phyloP scores from a whole-genome alignment of 1,284 basidiomycete genomes.

The Moniliophthora roreri region DNA sequence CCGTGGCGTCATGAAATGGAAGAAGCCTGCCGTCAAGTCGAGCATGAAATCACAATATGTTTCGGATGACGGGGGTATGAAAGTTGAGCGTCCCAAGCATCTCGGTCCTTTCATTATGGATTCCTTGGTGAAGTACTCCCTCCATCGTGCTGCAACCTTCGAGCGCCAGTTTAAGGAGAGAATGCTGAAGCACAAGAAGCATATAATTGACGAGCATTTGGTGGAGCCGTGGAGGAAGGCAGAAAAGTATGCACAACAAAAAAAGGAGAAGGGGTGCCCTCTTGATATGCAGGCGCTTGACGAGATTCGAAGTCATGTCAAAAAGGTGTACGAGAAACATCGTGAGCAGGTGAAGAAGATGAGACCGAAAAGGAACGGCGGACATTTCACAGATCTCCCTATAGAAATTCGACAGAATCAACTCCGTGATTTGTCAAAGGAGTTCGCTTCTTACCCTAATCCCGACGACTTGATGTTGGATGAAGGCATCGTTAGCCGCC shows the following conservation, averaged over 20 bases:
- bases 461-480: slow-evolving; percentile 23
- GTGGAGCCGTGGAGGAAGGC: slow-evolving; percentile 37
- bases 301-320: slow-evolving; percentile 29
- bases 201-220: slow-evolving; percentile 33
- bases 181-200: slow-evolving; percentile 20
- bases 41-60: slow-evolving; percentile 14
- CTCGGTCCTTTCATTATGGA: slow-evolving; percentile 52
- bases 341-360: slow-evolving; percentile 7
- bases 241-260: slow-evolving; percentile 8
- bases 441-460: slow-evolving; percentile 33
- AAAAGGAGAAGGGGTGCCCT: slow-evolving; percentile 9
- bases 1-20: slow-evolving; percentile 37
- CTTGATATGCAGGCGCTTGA: slow-evolving; percentile 25
- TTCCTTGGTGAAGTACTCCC: slow-evolving; percentile 28
- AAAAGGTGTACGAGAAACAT: slow-evolving; percentile 20
- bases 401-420: slow-evolving; percentile 49
- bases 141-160: slow-evolving; percentile 19
- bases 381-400: slow-evolving; percentile 28
- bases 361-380: not conserved
- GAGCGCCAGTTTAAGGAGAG: slow-evolving; percentile 27
- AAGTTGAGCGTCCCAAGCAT: slow-evolving; percentile 16
- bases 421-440: slow-evolving; percentile 39
- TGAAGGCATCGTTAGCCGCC: slow-evolving; percentile 29
- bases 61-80: slow-evolving; percentile 12
- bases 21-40: slow-evolving; percentile 25